Percentiles rank a stretch among this genome's conserved stretches.
phyloP scores from a whole-genome alignment of 352 stramenopile genomes.

The Phytophthora sp. region DNA sequence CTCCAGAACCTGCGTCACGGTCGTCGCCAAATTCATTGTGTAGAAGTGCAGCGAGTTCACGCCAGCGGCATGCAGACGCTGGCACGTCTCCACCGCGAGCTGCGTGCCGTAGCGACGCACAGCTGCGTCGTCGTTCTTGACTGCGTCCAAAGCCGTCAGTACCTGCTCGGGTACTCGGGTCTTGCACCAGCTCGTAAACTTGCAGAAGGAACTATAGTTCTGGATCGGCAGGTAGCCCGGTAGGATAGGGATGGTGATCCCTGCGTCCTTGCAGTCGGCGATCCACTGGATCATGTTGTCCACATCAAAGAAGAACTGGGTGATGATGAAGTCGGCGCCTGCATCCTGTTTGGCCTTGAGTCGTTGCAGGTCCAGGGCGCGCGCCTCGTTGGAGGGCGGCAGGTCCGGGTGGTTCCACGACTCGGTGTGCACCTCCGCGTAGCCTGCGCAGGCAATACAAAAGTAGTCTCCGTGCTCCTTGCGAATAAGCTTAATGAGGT shows the following conservation, averaged over 20 bases:
- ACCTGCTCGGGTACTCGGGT: constrained; percentile 94
- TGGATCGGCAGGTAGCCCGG: constrained; percentile 92
- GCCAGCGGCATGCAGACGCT: constrained; percentile 81
- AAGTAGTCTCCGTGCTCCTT: constrained; percentile 97
- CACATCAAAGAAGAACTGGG: constrained; percentile 99
- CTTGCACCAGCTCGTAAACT: constrained; percentile 98
- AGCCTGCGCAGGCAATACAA: constrained; percentile 96
- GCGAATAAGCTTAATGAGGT: constrained; percentile 97
- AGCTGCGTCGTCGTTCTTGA: constrained; percentile 95
- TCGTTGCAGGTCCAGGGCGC: constrained; percentile 93
- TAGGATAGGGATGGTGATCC: constrained; percentile 96
- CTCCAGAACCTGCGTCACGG: constrained; percentile 86
- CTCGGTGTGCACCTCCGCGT: constrained; percentile 94
- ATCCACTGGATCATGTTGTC: constrained; percentile 97
- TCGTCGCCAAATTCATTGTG: constrained; percentile 94
- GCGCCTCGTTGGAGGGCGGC: constrained; percentile 78
- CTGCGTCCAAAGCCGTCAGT: constrained; percentile 65
- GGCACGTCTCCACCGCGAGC: constrained; percentile 94
- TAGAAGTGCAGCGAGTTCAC: constrained; percentile 93
- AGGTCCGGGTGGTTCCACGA: constrained; percentile 86
- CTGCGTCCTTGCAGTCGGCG: constrained; percentile 89
- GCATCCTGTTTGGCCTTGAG: constrained; percentile 98
- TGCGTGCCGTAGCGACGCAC: constrained; percentile 95
- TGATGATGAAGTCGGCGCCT: constrained; percentile 98
- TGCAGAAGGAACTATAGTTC: constrained; percentile 97